Evolutionary conservation across 1,284 basidiomycete genomes (phyloP).

Genomic region (Leccinum subrobustum): DNA sequence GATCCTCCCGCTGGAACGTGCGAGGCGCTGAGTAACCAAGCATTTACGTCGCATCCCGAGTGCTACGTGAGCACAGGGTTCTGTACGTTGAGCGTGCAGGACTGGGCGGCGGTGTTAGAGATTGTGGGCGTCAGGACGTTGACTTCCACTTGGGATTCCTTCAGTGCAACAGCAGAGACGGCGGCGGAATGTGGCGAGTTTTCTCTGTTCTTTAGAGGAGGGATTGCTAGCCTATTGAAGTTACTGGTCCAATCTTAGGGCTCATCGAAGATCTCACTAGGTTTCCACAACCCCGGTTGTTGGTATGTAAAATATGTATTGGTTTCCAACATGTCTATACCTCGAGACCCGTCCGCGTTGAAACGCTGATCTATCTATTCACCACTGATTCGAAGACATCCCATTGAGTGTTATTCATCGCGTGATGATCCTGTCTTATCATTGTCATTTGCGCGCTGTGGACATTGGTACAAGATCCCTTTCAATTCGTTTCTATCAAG

Average conservation of each 20-base stretch:
- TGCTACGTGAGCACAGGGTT: constrained; percentile 43
- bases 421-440: not conserved
- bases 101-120: constrained; percentile 40
- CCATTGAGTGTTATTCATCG: not conserved
- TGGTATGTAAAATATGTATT: not conserved
- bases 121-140: constrained; percentile 34
- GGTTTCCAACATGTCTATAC: not conserved
- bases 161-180: constrained; percentile 14
- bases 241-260: not conserved
- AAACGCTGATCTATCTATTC: not conserved
- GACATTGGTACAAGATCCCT: not conserved
- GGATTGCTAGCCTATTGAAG: constrained; percentile 7
- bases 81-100: constrained; percentile 35
- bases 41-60: constrained; percentile 41
- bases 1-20: constrained; percentile 28
- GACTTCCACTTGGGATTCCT: constrained; percentile 26
- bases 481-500: not conserved
- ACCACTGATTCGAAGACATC: not conserved
- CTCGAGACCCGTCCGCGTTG: not conserved
- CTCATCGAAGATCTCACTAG: not conserved
- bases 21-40: constrained; percentile 33
- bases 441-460: not conserved
- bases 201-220: constrained; percentile 15
- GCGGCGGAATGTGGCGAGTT: constrained; percentile 11
- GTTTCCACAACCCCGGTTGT: not conserved